Conservation (phyloP, 768 basidiomycete species). For the Chiua virens region DNA sequence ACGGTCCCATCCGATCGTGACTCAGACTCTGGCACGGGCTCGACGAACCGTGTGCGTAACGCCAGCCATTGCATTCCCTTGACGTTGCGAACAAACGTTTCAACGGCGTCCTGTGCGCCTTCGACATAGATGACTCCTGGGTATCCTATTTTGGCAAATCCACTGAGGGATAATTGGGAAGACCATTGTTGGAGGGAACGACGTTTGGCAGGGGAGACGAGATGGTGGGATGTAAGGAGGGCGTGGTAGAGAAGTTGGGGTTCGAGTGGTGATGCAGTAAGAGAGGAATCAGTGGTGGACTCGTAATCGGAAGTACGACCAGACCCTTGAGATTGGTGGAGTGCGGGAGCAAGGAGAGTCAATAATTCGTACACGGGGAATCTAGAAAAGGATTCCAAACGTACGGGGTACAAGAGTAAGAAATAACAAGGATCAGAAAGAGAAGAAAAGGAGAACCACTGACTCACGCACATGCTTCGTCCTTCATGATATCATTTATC, state of each 20-base stretch:
- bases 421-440: no score
- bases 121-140: slow-evolving; percentile 77
- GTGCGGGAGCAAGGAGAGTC: slow-evolving; percentile 55
- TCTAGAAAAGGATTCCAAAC: slow-evolving; percentile 30
- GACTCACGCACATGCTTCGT: slow-evolving; percentile 28
- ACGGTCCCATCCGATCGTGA: no score
- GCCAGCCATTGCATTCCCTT: slow-evolving; percentile 82
- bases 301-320: no score
- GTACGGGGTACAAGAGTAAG: no score
- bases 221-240: slow-evolving; percentile 73
- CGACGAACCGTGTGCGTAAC: slow-evolving; percentile 59
- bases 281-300: background rate
- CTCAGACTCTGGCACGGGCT: slow-evolving; percentile 27
- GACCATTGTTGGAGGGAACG: slow-evolving; percentile 58
- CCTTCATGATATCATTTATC: slow-evolving; percentile 29
- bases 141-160: slow-evolving; percentile 75
- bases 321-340: slow-evolving; percentile 37
- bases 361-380: slow-evolving; percentile 63
- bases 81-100: slow-evolving; percentile 65
- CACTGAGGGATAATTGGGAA: slow-evolving; percentile 44
- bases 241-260: slow-evolving; percentile 45
- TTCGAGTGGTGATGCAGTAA: background rate
- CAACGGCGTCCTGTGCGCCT: slow-evolving; percentile 50
- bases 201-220: slow-evolving; percentile 63
- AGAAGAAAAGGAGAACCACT: no score